Evolutionary conservation across 1,284 basidiomycete genomes (phyloP).

Genomic region (Tilletia setariae): DNA sequence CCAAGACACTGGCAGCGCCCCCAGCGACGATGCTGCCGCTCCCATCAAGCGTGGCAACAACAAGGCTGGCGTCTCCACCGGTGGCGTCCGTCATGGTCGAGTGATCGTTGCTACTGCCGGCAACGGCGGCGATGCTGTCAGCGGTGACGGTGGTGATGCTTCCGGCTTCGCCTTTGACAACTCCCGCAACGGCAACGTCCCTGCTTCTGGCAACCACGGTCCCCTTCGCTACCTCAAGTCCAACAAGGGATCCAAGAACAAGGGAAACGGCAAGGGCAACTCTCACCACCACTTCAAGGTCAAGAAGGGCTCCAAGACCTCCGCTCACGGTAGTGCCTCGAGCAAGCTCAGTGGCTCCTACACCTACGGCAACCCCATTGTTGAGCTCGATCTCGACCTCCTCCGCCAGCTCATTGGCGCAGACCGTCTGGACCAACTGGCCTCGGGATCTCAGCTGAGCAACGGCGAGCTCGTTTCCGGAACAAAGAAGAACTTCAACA

Average conservation of each 20-base stretch:
- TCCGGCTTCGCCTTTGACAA: background rate
- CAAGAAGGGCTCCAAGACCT: background rate
- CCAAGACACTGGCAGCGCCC: background rate
- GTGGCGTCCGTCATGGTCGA: constrained; percentile 5
- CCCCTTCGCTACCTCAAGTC: background rate
- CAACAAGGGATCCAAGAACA: background rate
- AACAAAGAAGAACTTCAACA: background rate
- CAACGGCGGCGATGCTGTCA: constrained; percentile 15
- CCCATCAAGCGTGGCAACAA: constrained; percentile 9
- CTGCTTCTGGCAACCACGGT: background rate
- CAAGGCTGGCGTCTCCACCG: constrained; percentile 1
- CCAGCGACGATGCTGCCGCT: background rate
- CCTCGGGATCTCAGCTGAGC: background rate
- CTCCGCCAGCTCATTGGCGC: constrained; percentile 4
- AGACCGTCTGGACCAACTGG: background rate
- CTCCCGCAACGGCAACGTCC: constrained; percentile 7
- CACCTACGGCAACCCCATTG: background rate
- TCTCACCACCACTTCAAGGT: background rate
- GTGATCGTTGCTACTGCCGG: constrained; percentile 18
- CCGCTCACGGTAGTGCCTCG: background rate
- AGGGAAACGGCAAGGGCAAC: background rate
- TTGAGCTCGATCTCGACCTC: constrained; percentile 6
- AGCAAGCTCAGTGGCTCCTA: background rate
- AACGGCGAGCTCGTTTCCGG: constrained; percentile 1
- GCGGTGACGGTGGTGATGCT: background rate